Conservation (phyloP, 148 eudicot species). For the Cornus florida region DNA sequence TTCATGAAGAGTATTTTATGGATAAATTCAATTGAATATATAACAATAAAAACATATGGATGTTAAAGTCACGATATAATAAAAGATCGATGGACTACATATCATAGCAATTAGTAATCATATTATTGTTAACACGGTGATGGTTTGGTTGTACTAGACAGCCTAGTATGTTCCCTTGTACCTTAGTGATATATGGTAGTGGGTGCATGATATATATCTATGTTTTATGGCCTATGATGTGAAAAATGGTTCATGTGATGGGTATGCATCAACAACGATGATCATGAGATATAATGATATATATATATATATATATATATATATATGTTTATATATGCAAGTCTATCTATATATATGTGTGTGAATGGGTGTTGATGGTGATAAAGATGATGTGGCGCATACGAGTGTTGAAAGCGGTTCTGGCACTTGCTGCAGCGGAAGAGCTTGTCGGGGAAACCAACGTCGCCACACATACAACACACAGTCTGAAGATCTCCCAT, state of each 20-base stretch:
- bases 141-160: neutral
- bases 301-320: no score
- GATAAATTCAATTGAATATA: neutral
- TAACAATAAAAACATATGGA: neutral
- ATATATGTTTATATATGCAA: no score
- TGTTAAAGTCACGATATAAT: neutral
- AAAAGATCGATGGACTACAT: neutral
- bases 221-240: conserved; percentile 5
- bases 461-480: conserved; percentile 67
- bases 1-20: neutral
- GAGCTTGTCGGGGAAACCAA: conserved; percentile 67
- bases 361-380: neutral
- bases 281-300: neutral
- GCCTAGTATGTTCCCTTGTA: conserved; percentile 7
- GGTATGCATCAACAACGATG: neutral
- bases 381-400: conserved; percentile 15
- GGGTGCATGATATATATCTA: neutral
- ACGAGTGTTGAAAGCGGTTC: conserved; percentile 69
- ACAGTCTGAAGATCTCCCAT: conserved; percentile 60
- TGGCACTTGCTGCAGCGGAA: conserved; percentile 63
- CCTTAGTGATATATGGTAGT: neutral
- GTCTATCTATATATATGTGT: neutral
- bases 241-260: neutral
- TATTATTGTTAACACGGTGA: neutral
- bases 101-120: neutral